A percentile compares a stretch with the other conserved stretches of the same genome.
Evolutionary conservation across 2,329 filamentous ascomycete genomes (phyloP).

Genomic region (Penicillium sp.): DNA sequence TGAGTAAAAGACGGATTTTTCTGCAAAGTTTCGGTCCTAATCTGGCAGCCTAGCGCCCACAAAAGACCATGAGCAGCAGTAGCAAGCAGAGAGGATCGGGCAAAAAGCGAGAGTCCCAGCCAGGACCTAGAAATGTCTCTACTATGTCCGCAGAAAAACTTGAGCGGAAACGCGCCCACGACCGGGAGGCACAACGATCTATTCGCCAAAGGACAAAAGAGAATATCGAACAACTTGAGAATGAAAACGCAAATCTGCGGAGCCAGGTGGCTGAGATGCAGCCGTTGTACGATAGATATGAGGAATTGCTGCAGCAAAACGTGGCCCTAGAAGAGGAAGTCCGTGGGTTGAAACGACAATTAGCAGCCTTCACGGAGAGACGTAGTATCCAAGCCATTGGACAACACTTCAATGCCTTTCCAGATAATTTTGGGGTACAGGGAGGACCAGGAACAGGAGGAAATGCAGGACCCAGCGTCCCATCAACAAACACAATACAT

Average conservation of each 20-base stretch:
- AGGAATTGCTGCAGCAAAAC: constrained; percentile 54
- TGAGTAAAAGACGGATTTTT: constrained; percentile 9
- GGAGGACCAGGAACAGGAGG: constrained; percentile 12
- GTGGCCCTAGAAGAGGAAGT: constrained; percentile 57
- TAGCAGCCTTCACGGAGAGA: constrained; percentile 35
- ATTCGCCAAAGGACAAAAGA: constrained; percentile 61
- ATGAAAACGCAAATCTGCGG: constrained; percentile 32
- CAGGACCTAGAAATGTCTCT: constrained; percentile 58
- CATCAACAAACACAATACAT: constrained; percentile 17
- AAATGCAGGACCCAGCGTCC: constrained; percentile 4
- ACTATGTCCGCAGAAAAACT: constrained; percentile 58
- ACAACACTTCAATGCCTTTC: constrained; percentile 11
- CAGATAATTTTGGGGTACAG: constrained; percentile 19
- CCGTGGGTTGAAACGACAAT: constrained; percentile 50
- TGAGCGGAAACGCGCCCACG: constrained; percentile 60
- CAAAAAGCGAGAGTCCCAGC: constrained; percentile 49
- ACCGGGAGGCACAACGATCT: constrained; percentile 60
- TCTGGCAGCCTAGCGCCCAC: background rate
- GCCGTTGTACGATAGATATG: constrained; percentile 51
- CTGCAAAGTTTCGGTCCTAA: constrained; percentile 1
- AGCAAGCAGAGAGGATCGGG: constrained; percentile 23
- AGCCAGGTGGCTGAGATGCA: constrained; percentile 50
- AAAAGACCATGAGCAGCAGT: constrained; percentile 17
- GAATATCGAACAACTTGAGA: constrained; percentile 59
- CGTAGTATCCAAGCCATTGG: constrained; percentile 19